Evolutionary conservation across 1,284 basidiomycete genomes (phyloP).

Genomic region (Irpex rosettiformis): DNA sequence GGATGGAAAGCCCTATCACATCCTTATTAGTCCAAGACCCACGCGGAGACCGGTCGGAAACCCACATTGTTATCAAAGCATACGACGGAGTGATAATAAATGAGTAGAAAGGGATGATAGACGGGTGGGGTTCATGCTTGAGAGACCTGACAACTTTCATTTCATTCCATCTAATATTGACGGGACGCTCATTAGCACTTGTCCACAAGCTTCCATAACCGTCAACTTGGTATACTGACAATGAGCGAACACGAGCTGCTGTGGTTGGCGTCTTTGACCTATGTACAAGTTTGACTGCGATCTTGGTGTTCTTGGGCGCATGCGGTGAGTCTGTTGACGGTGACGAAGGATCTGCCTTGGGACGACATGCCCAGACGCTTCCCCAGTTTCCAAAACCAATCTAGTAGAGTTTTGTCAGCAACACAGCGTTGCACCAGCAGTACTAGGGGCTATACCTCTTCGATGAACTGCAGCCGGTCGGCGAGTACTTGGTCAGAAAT

Average conservation of each 20-base stretch:
- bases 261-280: slow-evolving; percentile 76
- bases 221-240: slow-evolving; percentile 61
- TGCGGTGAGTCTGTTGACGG: slow-evolving; percentile 25
- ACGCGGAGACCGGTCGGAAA: slow-evolving; percentile 25
- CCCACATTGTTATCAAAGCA: slow-evolving; percentile 84
- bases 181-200: slow-evolving; percentile 8
- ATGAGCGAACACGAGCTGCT: slow-evolving; percentile 80
- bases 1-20: slow-evolving; percentile 67
- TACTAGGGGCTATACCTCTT: slow-evolving; percentile 51
- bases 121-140: slow-evolving; percentile 81
- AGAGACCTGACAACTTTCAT: slow-evolving; percentile 89
- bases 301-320: slow-evolving; percentile 33
- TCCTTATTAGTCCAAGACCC: too few relatives aligned
- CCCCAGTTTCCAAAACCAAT: slow-evolving; percentile 89
- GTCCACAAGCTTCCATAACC: too few relatives aligned
- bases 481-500: slow-evolving; percentile 62
- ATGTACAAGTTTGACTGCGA: slow-evolving; percentile 90
- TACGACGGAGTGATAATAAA: slow-evolving; percentile 91
- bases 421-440: slow-evolving; percentile 3
- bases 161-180: slow-evolving; percentile 79
- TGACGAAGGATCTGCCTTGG: slow-evolving; percentile 45
- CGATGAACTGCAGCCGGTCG: slow-evolving; percentile 67
- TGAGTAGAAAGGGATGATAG: slow-evolving; percentile 87
- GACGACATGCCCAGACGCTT: slow-evolving; percentile 73
- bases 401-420: slow-evolving; percentile 31